phyloP scores from a whole-genome alignment of 164 flowering plant species.

The Taxillus chinensis region DNA sequence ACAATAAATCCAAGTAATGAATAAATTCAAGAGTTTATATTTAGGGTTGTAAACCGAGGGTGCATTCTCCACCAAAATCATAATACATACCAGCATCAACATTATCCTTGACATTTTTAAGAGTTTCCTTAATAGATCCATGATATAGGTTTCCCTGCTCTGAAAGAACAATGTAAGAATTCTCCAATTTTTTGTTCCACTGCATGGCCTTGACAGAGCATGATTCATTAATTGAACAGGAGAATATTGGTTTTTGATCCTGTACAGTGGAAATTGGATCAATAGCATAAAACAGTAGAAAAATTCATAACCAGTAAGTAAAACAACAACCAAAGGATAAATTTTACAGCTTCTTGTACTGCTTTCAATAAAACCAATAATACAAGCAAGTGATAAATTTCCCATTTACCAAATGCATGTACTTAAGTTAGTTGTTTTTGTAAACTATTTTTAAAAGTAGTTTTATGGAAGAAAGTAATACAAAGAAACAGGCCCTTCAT shows the following conservation, averaged over 20 bases:
- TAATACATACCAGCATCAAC: constrained; percentile 77
- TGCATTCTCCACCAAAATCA: not conserved
- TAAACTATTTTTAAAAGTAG: too few relatives aligned
- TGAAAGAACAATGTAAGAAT: constrained; percentile 51
- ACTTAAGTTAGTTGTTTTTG: too few relatives aligned
- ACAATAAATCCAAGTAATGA: too few relatives aligned
- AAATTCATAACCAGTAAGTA: too few relatives aligned
- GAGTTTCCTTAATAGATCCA: constrained; percentile 36
- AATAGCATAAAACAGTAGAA: not conserved
- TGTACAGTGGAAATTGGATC: constrained; percentile 13
- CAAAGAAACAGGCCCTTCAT: too few relatives aligned
- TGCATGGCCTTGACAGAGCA: constrained; percentile 49
- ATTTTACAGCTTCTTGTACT: too few relatives aligned
- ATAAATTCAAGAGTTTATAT: too few relatives aligned
- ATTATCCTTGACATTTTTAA: constrained; percentile 41
- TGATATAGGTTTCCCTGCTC: constrained; percentile 43
- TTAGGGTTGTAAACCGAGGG: too few relatives aligned
- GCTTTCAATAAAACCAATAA: too few relatives aligned
- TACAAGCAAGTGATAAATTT: too few relatives aligned
- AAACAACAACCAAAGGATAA: not conserved
- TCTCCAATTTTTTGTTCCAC: constrained; percentile 47
- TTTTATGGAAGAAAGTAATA: too few relatives aligned
- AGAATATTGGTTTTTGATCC: constrained; percentile 48
- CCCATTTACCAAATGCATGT: too few relatives aligned
- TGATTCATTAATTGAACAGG: constrained; percentile 39